phyloP scores from a whole-genome alignment of 2,329 filamentous ascomycete species.

The Stachybotrys chartarum region DNA sequence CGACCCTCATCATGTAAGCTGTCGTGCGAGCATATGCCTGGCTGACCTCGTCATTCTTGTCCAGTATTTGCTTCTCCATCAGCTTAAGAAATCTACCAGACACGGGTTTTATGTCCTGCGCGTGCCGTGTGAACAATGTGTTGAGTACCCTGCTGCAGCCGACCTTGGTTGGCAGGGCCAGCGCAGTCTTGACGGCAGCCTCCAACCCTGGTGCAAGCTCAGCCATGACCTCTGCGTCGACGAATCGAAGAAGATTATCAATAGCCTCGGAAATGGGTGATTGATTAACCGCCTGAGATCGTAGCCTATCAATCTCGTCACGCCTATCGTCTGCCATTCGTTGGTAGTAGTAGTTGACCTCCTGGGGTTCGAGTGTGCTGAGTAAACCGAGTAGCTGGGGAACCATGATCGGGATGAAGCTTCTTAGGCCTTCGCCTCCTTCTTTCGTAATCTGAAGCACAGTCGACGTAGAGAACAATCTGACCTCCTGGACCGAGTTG shows the following conservation, averaged over 20 bases:
- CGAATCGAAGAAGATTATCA: slow-evolving; percentile 76
- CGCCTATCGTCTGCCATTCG: slow-evolving; percentile 81
- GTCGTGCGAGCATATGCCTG: slow-evolving; percentile 80
- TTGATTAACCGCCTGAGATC: slow-evolving; percentile 71
- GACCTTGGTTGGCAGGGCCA: slow-evolving; percentile 91
- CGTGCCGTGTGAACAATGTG: slow-evolving; percentile 75
- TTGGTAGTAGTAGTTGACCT: slow-evolving; percentile 87
- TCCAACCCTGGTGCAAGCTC: slow-evolving; percentile 67
- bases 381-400: slow-evolving; percentile 74
- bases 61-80: slow-evolving; percentile 74
- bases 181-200: slow-evolving; percentile 72
- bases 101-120: slow-evolving; percentile 66
- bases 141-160: slow-evolving; percentile 81
- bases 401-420: slow-evolving; percentile 76
- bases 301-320: slow-evolving; percentile 82
- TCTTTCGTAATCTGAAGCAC: slow-evolving; percentile 87
- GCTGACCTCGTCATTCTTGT: slow-evolving; percentile 90
- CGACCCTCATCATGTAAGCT: slow-evolving; percentile 70
- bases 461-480: slow-evolving; percentile 73
- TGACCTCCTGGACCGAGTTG: slow-evolving; percentile 81
- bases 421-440: slow-evolving; percentile 67
- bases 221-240: slow-evolving; percentile 73
- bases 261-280: slow-evolving; percentile 92
- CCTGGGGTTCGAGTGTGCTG: slow-evolving; percentile 82
- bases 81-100: slow-evolving; percentile 69